Base-by-base conservation (phyloP, 345 rosid genomes). In the Populus ilicifolia region DNA sequence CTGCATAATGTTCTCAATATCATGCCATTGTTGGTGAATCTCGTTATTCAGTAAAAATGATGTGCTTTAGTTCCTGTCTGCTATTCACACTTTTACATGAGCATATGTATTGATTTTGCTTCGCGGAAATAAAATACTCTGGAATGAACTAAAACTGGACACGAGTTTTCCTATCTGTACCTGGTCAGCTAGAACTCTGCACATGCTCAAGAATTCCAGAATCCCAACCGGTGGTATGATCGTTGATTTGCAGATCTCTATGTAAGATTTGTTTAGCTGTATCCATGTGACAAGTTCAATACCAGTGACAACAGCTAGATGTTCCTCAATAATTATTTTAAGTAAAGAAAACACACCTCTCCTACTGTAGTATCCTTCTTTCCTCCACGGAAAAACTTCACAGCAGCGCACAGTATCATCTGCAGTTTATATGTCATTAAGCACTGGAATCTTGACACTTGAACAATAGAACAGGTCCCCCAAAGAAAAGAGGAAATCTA, bases 361-460 rank as follows among this genome's bases (percentile, higher is more conserved):
- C 86, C 93, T 1, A 90, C 71, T 50, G 83, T 86, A 63, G 92
- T 84, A 80, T 93, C 99, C 81, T 93, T 95, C 90, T 90, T 93
- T 79, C 91, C 86, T 64, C 96, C 89, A 1, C 92, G 92, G 74
- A 96, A 91, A 50, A 81, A 87, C 83, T 87, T 92, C 83, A 88
- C 94, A 59, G 94, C 92, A 67, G 94, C 88, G 80, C 97, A 96
- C 36, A 92, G 87, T 76, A 89, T 87, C 30, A 96, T 89, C 99
- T 93, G 92, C 78, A 79, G 43, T 9, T 35, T 69, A 52, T 18
- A 48, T 23, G 33, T 54, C 14, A 43, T 44, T 62, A 17, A 36
- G 70, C 35, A 46, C 8, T 39, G 63, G 29, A 71, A 66, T 36
- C 29, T 20, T 18, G 68, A 25, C 5, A 20, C 5, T 69, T 18